Conservation (phyloP, 192 early-diverging fungal species). For the Gonapodya prolifera region DNA sequence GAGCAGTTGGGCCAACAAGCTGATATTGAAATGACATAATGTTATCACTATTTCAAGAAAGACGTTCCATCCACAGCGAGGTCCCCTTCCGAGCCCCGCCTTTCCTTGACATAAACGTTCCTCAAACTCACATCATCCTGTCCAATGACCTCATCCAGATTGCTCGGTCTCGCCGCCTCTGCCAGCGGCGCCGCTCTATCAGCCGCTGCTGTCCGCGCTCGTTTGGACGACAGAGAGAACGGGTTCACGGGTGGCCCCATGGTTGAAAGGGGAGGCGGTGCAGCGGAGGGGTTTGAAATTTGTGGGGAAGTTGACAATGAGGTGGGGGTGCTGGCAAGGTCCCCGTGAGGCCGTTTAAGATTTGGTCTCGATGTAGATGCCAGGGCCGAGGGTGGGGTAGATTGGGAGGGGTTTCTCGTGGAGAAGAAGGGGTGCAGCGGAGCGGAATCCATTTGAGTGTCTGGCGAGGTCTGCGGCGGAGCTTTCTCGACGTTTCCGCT, state of each 20-base stretch:
- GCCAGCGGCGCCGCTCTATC: slow-evolving; percentile 40
- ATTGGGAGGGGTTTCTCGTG: neutral
- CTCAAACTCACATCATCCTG: slow-evolving; percentile 22
- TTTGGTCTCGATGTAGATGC: neutral
- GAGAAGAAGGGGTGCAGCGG: neutral
- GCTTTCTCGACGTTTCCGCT: neutral
- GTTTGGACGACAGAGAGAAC: slow-evolving; percentile 10
- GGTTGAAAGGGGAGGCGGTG: neutral
- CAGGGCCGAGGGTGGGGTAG: neutral
- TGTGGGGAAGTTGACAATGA: neutral
- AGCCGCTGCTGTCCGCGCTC: slow-evolving; percentile 14
- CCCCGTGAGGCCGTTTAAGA: neutral
- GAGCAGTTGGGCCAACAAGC: slow-evolving; percentile 46
- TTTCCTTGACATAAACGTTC: no score
- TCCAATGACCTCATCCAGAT: slow-evolving; percentile 55
- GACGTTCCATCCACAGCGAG: neutral
- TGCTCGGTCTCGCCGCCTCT: slow-evolving; percentile 41
- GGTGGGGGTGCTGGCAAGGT: neutral
- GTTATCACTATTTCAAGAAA: neutral
- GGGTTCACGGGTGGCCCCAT: neutral
- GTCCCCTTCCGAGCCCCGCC: neutral
- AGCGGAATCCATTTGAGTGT: slow-evolving; percentile 7
- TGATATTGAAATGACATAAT: slow-evolving; percentile 13
- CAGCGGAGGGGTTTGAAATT: neutral
- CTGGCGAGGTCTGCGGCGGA: no score